Evolutionary conservation across 2,329 filamentous ascomycete species (phyloP), one percentile per base, ranked within the genome.

Genomic region (Apiospora hydei): DNA sequence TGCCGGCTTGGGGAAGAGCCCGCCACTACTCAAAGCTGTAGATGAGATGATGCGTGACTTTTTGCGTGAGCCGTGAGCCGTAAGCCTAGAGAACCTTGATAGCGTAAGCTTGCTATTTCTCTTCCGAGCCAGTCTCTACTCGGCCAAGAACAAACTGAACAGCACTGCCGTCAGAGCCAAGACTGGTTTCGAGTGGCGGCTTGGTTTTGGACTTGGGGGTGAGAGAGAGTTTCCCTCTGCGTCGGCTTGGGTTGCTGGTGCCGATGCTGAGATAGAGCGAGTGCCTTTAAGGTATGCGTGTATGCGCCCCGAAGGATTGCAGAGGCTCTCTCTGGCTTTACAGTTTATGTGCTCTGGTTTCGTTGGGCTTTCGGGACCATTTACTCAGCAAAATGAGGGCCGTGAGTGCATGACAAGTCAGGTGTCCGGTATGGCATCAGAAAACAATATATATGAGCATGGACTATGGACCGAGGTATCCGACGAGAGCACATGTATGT

Each of bases 271-370:
- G 18, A 49, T 10, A n/a, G 21, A 49, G 21, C 10, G 46, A 13
- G 57, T 13, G 57, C 10, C 4, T 21, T 1, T 30, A 30, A 30
- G 26, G 26, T 30, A 30, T 30, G 53, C 18, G 26, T 8, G 51
- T 34, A 3, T 57, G 53, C 38, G n/a, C 51, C 51, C 53, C 30
- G 53, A 10, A 61, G 53, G 53, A 38, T 34, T 38, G 30, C 53
- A 61, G 53, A 61, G 26, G 26, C 30, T 61, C 53, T 4, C 30
- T 61, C 53, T 4, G 18, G 21, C 30, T 61, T 61, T 38, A 61
- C 53, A 61, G 53, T 61, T 61, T 64, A 41, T 64, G 57, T 3
- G 14, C 53, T 61, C 53, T 64, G 41, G 34, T 64, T 64, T n/a
- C 34, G 57, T 64, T 38, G 57, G 21, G 57, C 8, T 64, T 41